These are phyloP conservation scores for Talaromyces stipitatus DNA, from an alignment of 495 filamentous ascomycete genomes.

Conservation along the genomic window DNA sequence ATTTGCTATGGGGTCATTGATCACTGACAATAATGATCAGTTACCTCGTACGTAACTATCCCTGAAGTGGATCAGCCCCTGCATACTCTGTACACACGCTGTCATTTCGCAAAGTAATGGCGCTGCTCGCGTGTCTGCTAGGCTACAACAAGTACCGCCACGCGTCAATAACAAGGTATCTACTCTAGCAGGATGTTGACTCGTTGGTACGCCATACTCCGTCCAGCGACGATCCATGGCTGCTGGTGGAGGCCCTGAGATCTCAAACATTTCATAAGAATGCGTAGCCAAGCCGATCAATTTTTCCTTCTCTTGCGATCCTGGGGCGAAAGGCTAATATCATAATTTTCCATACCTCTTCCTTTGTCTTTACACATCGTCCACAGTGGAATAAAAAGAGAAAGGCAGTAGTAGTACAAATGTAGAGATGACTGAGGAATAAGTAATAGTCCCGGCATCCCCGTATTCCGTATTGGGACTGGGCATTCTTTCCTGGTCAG, in stretches of 20 bases:
- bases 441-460: too few species aligned
- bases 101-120: neutral
- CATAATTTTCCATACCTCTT: too few species aligned
- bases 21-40: neutral
- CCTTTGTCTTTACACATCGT: too few species aligned
- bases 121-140: neutral
- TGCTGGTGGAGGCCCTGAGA: neutral
- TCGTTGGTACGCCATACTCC: neutral
- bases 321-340: neutral
- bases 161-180: too few species aligned
- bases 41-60: too few species aligned
- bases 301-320: neutral
- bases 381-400: too few species aligned
- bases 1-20: neutral
- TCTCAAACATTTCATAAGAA: neutral
- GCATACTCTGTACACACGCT: neutral
- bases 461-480: too few species aligned
- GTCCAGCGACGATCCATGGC: neutral
- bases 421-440: too few species aligned
- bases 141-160: too few species aligned
- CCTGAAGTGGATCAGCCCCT: neutral
- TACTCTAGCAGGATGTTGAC: too few species aligned
- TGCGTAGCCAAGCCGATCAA: neutral
- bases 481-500: neutral
- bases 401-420: too few species aligned